These are phyloP conservation scores for Yamadazyma kanchanaburiensis DNA, from an alignment of 1,139 yeast species.

Conservation along the genomic window DNA sequence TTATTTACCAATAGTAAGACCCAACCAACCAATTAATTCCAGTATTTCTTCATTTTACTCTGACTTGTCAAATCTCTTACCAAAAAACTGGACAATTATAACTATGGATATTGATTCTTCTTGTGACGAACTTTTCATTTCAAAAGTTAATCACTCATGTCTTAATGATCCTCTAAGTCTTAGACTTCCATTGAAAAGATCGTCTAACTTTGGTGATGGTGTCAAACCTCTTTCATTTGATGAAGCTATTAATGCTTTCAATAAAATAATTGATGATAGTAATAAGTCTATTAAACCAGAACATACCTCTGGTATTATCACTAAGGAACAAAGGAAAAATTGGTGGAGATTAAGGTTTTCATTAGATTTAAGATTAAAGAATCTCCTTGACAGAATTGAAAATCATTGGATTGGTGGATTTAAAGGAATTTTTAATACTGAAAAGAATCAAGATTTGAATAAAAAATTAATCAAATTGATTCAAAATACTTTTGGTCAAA, in stretches of 20 bases:
- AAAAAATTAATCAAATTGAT: constrained; percentile 5
- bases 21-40: no score
- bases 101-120: constrained; percentile 60
- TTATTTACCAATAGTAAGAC: no score
- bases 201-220: not conserved
- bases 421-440: constrained; percentile 49
- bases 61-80: constrained; percentile 25
- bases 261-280: constrained; percentile 55
- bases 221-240: constrained; percentile 34
- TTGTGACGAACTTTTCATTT: constrained; percentile 55
- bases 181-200: constrained; percentile 58
- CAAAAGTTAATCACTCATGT: constrained; percentile 36
- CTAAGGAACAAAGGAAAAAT: constrained; percentile 57
- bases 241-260: constrained; percentile 44
- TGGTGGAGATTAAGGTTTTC: constrained; percentile 80
- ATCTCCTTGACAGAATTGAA: constrained; percentile 59
- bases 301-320: constrained; percentile 47
- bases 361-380: constrained; percentile 55
- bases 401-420: constrained; percentile 82
- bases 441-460: constrained; percentile 7
- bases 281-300: constrained; percentile 55
- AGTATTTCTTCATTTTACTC: constrained; percentile 7
- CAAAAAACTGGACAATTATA: constrained; percentile 56
- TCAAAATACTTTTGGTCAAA: not conserved
- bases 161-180: constrained; percentile 40